These are phyloP conservation scores for Candida vartiovaarae DNA, from an alignment of 805 yeast species.

Conservation along the genomic window DNA sequence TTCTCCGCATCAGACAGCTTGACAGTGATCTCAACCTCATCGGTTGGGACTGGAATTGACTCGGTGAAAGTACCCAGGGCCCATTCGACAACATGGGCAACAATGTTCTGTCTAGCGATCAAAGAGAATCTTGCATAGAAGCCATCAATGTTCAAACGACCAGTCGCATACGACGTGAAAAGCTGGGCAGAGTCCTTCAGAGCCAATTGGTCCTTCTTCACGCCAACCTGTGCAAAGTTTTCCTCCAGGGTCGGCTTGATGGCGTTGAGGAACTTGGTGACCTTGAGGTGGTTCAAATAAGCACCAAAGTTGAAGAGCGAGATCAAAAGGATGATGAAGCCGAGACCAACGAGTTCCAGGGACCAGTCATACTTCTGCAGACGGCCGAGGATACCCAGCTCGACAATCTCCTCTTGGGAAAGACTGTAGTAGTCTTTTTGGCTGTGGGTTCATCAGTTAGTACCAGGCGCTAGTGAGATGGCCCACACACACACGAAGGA, in stretches of 20 bases:
- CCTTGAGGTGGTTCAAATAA: conserved; percentile 47
- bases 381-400: conserved; percentile 54
- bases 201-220: conserved; percentile 34
- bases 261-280: conserved; percentile 43
- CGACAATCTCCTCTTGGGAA: conserved; percentile 45
- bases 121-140: conserved; percentile 56
- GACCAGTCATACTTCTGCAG: conserved; percentile 64
- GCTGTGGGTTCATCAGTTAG: conserved; percentile 2
- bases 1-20: conserved; percentile 37
- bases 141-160: conserved; percentile 70
- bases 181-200: conserved; percentile 58
- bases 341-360: conserved; percentile 55
- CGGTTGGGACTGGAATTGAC: conserved; percentile 46
- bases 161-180: conserved; percentile 70
- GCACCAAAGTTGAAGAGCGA: conserved; percentile 53
- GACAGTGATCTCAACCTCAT: conserved; percentile 56
- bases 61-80: conserved; percentile 52
- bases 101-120: conserved; percentile 73
- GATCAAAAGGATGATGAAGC: conserved; percentile 42
- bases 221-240: conserved; percentile 79
- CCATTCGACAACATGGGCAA: conserved; percentile 59
- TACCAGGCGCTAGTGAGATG: neutral
- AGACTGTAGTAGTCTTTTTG: conserved; percentile 23
- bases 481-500: too few relatives aligned
- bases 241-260: conserved; percentile 46